phyloP scores from a whole-genome alignment of 495 filamentous ascomycete species.

The Lasiosphaeria miniovina region DNA sequence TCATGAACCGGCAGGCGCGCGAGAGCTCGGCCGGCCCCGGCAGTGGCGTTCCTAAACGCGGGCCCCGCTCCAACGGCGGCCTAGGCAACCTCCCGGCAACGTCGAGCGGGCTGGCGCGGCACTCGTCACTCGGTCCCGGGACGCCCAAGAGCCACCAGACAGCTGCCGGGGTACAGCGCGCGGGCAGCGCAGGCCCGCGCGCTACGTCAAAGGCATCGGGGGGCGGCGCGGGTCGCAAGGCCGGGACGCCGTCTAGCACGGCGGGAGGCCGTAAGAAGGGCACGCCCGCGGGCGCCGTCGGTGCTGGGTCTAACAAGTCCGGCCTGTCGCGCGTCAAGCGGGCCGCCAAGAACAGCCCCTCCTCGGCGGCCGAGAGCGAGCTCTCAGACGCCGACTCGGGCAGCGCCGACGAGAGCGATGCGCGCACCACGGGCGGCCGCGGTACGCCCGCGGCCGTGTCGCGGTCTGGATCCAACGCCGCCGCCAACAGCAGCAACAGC shows the following conservation, averaged over 20 bases:
- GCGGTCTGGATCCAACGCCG: conserved; percentile 20
- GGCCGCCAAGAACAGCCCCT: conserved; percentile 58
- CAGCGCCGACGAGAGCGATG: conserved; percentile 48
- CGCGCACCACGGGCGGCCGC: conserved; percentile 40
- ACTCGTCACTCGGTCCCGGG: conserved; percentile 77
- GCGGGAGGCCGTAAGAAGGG: conserved; percentile 48
- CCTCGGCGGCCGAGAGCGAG: conserved; percentile 56
- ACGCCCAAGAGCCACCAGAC: conserved; percentile 71
- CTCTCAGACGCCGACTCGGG: conserved; percentile 64
- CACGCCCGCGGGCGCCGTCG: conserved; percentile 53
- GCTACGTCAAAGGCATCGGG: conserved; percentile 49
- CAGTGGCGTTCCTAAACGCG: conserved; percentile 59
- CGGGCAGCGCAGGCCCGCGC: conserved; percentile 71
- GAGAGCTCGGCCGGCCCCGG: conserved; percentile 75
- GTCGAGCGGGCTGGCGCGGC: conserved; percentile 70
- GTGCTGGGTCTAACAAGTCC: conserved; percentile 40
- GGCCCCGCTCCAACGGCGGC: conserved; percentile 64
- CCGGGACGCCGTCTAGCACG: conserved; percentile 60
- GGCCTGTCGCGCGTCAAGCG: conserved; percentile 52
- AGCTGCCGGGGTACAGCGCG: conserved; percentile 55
- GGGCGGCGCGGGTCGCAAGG: conserved; percentile 45
- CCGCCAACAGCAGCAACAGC: conserved; percentile 4
- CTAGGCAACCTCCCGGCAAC: conserved; percentile 63
- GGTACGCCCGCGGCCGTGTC: conserved; percentile 24
- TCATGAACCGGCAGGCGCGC: conserved; percentile 61